Base-by-base conservation (phyloP, 768 basidiomycete species). In the Galerina marginata region DNA sequence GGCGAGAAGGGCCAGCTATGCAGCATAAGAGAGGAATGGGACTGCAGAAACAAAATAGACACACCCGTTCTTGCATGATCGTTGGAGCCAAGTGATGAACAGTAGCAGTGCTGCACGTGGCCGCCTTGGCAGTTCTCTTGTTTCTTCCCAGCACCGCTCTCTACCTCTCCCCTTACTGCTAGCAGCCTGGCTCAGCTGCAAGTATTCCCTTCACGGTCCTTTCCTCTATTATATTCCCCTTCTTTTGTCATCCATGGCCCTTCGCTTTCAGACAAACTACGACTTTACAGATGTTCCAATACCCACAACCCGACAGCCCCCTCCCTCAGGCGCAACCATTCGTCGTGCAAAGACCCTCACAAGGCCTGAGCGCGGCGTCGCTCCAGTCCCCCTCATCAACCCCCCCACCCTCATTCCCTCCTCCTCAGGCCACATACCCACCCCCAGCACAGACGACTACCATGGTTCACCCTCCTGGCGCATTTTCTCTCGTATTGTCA, bases 281-380 rank as follows among this genome's bases (percentile, higher is more conserved):
- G 77, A 81, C 70, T 74, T 79, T 63, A 77, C 81, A 64, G 87
- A 90, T 74, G 83, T 91, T 69, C 90, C 89, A 63, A 87, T 87
- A 58, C 87, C 86, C 33, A 90, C 88, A 9, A 77, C 82, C 51
- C 80, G 86, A 54, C 80, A 81, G 49, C 81, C 86, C 14, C 81
- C 82, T 16, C 71, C 79, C 14, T 75, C 82, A 33, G 84, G 83
- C 46, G 75, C 85, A 48, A 90, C 90, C 51, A 79, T 95, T 57
- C 89, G 90, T 56, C 85, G 96, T 55, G 93, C 92, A 71, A 99
- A 99, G 82, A 99, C 97, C 6, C 88, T 99, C 66, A 98, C 93
- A 52, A 86, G 94, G 59, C 97, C 97, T 69, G 97, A 99, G 79
- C 88, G 97, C 58, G 84, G 92, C 71, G 92, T 98, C 50, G 95